Evolutionary conservation across 192 early-diverging fungal genomes (phyloP).

Genomic region (Phycomyces nitens): DNA sequence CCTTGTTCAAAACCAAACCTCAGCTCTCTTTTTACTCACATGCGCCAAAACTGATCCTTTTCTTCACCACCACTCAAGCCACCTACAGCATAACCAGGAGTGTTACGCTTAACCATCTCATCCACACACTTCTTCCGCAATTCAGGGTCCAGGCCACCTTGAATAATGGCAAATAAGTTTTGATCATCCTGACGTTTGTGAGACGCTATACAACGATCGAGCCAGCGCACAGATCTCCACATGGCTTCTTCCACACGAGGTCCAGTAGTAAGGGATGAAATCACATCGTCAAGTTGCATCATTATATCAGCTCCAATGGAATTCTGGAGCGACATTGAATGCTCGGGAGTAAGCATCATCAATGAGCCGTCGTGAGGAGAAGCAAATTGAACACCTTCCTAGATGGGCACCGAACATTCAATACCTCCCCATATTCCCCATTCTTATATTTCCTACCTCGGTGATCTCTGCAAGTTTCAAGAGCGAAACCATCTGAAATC

Average conservation of each 20-base stretch:
- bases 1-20: not conserved
- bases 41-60: slow-evolving; percentile 82
- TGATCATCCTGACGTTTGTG: slow-evolving; percentile 67
- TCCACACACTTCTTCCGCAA: slow-evolving; percentile 71
- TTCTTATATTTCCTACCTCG: too few species aligned
- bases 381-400: slow-evolving; percentile 78
- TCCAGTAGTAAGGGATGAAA: slow-evolving; percentile 77
- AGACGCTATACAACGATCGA: slow-evolving; percentile 79
- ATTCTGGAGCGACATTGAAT: slow-evolving; percentile 84
- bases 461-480: slow-evolving; percentile 80
- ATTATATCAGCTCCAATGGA: slow-evolving; percentile 85
- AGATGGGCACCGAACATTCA: too few species aligned
- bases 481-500: slow-evolving; percentile 90
- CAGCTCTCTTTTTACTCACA: slow-evolving; percentile 35
- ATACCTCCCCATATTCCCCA: too few species aligned
- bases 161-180: slow-evolving; percentile 87
- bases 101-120: slow-evolving; percentile 76
- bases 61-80: slow-evolving; percentile 85
- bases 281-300: slow-evolving; percentile 91
- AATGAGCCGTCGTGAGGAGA: slow-evolving; percentile 78
- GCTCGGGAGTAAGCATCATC: slow-evolving; percentile 83
- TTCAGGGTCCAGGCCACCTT: slow-evolving; percentile 72
- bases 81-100: slow-evolving; percentile 84
- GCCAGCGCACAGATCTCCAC: slow-evolving; percentile 84
- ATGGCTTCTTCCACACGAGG: slow-evolving; percentile 87